Conservation (phyloP, 106 monocot genomes). For the Vanilla planifolia region DNA sequence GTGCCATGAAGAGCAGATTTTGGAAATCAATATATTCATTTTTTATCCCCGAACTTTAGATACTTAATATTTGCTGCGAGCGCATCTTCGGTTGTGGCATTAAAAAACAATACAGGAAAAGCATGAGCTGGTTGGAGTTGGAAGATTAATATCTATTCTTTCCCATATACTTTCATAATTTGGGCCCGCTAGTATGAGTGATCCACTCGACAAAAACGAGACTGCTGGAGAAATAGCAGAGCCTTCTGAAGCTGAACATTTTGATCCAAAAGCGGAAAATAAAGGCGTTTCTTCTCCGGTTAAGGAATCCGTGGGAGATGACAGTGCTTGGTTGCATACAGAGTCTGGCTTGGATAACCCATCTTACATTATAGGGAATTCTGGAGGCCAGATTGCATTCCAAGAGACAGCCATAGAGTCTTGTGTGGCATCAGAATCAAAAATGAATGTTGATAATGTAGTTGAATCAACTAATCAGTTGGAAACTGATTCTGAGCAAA, state of each 20-base stretch:
- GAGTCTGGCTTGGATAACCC: no score
- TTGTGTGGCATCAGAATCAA: background rate
- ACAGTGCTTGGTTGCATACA: background rate
- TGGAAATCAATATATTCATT: no score
- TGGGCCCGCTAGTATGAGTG: background rate
- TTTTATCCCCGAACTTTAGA: no score
- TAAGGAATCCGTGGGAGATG: background rate
- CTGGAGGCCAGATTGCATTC: background rate
- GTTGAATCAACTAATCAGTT: background rate
- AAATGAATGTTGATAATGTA: background rate
- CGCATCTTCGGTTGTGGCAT: no score
- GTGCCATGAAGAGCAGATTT: no score
- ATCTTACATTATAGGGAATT: background rate
- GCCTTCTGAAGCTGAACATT: background rate
- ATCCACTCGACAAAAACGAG: background rate
- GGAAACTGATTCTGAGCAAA: constrained; percentile 5
- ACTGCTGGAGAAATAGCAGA: background rate
- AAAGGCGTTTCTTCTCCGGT: background rate
- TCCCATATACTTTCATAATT: background rate
- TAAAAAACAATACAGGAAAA: background rate
- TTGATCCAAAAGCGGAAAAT: background rate
- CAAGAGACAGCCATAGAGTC: background rate
- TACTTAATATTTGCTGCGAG: no score
- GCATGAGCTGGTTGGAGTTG: background rate
- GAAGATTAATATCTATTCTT: no score